Base-by-base conservation (phyloP, 2,329 filamentous ascomycete genomes). In the Chaetomiaceae sp. region DNA sequence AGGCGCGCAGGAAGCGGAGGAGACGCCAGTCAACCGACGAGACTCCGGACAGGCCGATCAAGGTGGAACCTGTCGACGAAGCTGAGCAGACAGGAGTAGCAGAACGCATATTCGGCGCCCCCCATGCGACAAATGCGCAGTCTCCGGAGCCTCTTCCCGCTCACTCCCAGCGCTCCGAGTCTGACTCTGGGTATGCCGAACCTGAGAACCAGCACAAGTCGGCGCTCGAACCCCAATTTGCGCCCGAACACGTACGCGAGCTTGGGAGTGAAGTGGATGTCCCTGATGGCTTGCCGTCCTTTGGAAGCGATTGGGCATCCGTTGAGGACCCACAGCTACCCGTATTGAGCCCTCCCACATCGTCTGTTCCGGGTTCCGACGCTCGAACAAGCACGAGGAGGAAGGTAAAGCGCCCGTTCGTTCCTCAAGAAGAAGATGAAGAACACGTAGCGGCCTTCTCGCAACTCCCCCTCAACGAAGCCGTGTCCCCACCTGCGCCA, bases 321-420 rank as follows among this genome's bases (percentile, higher is more conserved):
- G 7, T 9, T 19, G 30, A 32, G n/a, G 24, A 36, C n/a, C 12
- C 38, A n/a, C 15, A 10, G 4, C 36, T 39, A 15, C 15, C 17
- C 6, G 18, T 27, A 2, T 37, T 22, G 6, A 38, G 39, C 0
- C 27, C 33, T 10, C 20, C 15, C 3, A 27, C 32, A 14, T 39
- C 41, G 2, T 30, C 44, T 40, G 35, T 5, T 24, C 50, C 2
- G 33, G 19, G 3, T 20, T 35, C 12, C 38, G 36, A 17, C 37
- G 18, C n/a, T n/a, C n/a, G n/a, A n/a, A n/a, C n/a, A 9, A 41
- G 36, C 36, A 22, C 33, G 7, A 52, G 45, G 24, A 51, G 46
- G 24, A 52, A 53, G 38, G 22, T 48, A 1, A 53, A 55, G 47
- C 18, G 12, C 7, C 39, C 52, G 4, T 50, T 47, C 33, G 48